These are phyloP conservation scores for Blastocystis sp. DNA, from an alignment of 352 stramenopile species.

Conservation along the genomic window DNA sequence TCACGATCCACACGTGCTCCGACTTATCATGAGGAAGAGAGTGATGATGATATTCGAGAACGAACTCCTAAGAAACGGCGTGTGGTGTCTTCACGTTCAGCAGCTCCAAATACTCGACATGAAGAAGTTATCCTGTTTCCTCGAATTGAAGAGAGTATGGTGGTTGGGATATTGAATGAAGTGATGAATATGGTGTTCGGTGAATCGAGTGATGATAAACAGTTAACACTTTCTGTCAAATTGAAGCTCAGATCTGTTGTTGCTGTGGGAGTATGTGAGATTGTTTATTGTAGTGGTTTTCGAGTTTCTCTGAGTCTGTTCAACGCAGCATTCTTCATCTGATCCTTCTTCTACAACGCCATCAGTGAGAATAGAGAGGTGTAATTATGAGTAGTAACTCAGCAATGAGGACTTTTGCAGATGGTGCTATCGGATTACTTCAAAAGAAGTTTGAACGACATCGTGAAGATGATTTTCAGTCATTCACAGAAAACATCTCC, in stretches of 20 bases:
- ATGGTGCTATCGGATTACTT: background rate
- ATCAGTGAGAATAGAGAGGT: background rate
- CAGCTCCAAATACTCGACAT: background rate
- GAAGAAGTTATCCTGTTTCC: background rate
- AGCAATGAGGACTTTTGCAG: background rate
- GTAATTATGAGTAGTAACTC: background rate
- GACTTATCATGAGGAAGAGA: slow-evolving; percentile 4
- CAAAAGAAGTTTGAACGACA: slow-evolving; percentile 23
- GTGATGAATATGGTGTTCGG: background rate
- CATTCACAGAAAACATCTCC: background rate
- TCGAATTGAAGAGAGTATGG: background rate
- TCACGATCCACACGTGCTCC: slow-evolving; percentile 2
- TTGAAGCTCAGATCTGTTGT: background rate
- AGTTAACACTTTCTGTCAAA: background rate
- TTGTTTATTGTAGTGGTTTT: slow-evolving; percentile 36
- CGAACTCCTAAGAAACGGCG: background rate
- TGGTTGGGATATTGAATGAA: background rate
- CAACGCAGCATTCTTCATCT: background rate
- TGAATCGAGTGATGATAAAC: background rate
- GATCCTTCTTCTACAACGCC: background rate
- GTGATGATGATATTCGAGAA: slow-evolving; percentile 4
- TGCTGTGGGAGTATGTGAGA: background rate
- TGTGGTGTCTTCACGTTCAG: background rate
- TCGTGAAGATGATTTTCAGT: background rate
- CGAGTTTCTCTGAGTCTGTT: background rate